These are phyloP conservation scores for Cryphonectria nitschkei DNA, from an alignment of 2,329 filamentous ascomycete species.

Conservation along the genomic window DNA sequence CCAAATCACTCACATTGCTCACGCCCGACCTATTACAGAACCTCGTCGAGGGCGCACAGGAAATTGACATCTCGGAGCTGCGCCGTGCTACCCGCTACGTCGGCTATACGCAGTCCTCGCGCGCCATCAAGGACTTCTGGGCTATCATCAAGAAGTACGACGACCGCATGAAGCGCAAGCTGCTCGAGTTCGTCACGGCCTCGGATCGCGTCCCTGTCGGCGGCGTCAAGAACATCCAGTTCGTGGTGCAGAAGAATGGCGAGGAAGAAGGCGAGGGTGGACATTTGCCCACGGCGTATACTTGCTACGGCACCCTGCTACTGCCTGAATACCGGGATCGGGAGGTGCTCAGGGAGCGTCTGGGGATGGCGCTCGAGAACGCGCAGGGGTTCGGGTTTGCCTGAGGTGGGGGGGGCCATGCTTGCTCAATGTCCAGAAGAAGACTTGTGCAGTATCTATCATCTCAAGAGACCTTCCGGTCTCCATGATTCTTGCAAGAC, in stretches of 20 bases:
- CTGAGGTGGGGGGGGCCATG: conserved; percentile 39
- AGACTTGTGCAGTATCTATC: neutral
- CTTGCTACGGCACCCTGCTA: conserved; percentile 88
- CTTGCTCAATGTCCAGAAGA: neutral
- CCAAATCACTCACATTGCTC: conserved; percentile 73
- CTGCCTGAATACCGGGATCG: conserved; percentile 79
- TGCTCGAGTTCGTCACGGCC: conserved; percentile 94
- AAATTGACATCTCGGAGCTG: conserved; percentile 78
- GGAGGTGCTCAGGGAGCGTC: conserved; percentile 71
- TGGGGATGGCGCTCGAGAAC: conserved; percentile 87
- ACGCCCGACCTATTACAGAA: conserved; percentile 72
- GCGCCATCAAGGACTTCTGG: conserved; percentile 82
- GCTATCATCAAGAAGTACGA: conserved; percentile 70
- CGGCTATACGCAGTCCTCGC: conserved; percentile 73
- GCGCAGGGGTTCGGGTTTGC: conserved; percentile 87
- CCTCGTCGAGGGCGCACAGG: conserved; percentile 80
- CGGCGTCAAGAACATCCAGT: conserved; percentile 79
- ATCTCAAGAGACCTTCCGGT: neutral
- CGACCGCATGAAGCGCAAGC: conserved; percentile 69
- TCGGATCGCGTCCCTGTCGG: conserved; percentile 88
- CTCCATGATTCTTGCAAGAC: neutral
- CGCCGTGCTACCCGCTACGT: conserved; percentile 76
- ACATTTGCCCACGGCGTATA: conserved; percentile 82
- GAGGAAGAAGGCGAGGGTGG: conserved; percentile 57
- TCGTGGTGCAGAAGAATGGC: conserved; percentile 80